Percentiles rank a stretch among this genome's conserved stretches.
phyloP scores from a whole-genome alignment of 208 protist genomes.

The Acanthamoeba royreba region DNA sequence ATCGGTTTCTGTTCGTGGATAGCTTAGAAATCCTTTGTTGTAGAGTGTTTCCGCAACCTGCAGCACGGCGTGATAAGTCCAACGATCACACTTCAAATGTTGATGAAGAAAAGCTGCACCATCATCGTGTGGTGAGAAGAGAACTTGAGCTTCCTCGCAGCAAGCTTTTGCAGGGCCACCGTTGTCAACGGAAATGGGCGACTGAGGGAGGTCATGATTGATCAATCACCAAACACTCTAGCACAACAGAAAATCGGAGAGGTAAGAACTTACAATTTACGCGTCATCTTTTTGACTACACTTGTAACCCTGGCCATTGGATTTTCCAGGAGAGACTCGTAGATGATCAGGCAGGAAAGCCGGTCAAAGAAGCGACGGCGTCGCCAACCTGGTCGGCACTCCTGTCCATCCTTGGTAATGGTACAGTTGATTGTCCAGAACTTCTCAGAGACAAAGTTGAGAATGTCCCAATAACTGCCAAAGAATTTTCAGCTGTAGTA shows the following conservation, averaged over 20 bases:
- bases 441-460: slow-evolving; percentile 66
- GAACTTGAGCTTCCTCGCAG: slow-evolving; percentile 90
- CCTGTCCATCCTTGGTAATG: background rate
- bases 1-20: slow-evolving; percentile 98
- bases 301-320: slow-evolving; percentile 68
- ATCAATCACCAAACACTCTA: background rate
- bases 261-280: slow-evolving; percentile 49
- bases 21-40: slow-evolving; percentile 95
- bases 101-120: slow-evolving; percentile 53
- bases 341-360: slow-evolving; percentile 65
- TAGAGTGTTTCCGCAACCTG: slow-evolving; percentile 89
- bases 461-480: slow-evolving; percentile 17
- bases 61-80: background rate
- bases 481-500: too few relatives aligned
- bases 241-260: background rate
- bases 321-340: slow-evolving; percentile 75
- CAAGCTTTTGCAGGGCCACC: slow-evolving; percentile 96
- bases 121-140: slow-evolving; percentile 93
- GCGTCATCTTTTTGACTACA: slow-evolving; percentile 58
- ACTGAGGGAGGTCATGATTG: background rate
- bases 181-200: slow-evolving; percentile 95
- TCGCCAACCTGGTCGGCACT: slow-evolving; percentile 66
- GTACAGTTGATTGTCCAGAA: background rate
- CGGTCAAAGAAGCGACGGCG: slow-evolving; percentile 84
- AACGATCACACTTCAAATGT: background rate